Conservation (phyloP, 2,329 filamentous ascomycete genomes). For the Decorospora gaudefroyi region DNA sequence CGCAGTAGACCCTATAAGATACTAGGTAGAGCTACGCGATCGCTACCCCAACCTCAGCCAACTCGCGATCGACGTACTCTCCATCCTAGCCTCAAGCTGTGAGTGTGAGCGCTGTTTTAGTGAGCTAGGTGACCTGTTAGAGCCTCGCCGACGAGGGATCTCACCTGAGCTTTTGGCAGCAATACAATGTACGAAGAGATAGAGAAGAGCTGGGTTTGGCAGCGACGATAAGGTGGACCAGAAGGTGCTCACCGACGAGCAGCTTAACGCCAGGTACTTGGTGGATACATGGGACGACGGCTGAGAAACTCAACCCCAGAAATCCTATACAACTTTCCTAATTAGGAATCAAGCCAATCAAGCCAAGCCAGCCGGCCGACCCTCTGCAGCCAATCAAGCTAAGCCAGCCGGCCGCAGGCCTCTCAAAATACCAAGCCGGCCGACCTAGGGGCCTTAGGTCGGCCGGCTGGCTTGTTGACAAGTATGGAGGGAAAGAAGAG, state of each 20-base stretch:
- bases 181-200: neutral
- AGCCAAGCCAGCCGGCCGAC: constrained; percentile 1
- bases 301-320: neutral
- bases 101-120: constrained; percentile 8
- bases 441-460: no score
- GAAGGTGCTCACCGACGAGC: neutral
- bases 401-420: neutral
- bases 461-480: neutral
- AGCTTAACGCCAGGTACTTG: neutral
- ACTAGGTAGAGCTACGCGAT: neutral
- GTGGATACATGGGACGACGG: neutral
- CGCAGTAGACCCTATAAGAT: neutral
- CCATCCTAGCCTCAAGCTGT: constrained; percentile 5
- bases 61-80: constrained; percentile 1
- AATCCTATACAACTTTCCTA: neutral
- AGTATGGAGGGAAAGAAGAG: no score
- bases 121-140: constrained; percentile 8
- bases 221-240: neutral
- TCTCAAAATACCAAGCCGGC: no score
- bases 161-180: neutral
- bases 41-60: neutral
- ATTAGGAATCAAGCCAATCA: neutral
- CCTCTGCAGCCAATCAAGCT: neutral
- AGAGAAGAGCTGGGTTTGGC: neutral
- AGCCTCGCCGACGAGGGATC: constrained; percentile 2